Evolutionary conservation across 495 filamentous ascomycete genomes (phyloP).

Genomic region (Cairneyella variabilis): DNA sequence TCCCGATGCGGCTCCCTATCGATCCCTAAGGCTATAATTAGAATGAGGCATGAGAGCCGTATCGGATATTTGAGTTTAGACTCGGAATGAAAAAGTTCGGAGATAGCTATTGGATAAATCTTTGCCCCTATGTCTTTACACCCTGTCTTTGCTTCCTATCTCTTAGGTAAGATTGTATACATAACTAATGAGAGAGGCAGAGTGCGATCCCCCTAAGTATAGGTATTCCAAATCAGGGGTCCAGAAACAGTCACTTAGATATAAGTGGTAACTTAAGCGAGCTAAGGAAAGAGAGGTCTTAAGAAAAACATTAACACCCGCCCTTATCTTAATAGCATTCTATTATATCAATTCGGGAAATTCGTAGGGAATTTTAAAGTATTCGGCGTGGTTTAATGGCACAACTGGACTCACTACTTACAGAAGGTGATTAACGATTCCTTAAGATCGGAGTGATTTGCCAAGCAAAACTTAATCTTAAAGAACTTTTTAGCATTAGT

Average conservation of each 20-base stretch:
- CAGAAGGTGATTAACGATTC: too few relatives aligned
- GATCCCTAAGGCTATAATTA: conserved; percentile 3
- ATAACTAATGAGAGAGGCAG: not conserved
- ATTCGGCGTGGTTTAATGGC: not conserved
- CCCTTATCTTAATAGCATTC: conserved; percentile 8
- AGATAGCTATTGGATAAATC: too few relatives aligned
- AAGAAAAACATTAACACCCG: not conserved
- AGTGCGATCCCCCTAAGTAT: not conserved
- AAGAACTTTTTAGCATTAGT: not conserved
- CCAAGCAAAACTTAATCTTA: too few relatives aligned
- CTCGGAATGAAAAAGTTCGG: too few relatives aligned
- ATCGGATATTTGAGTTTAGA: not conserved
- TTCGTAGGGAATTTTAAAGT: not conserved
- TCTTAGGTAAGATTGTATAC: not conserved
- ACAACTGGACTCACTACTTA: conserved; percentile 1
- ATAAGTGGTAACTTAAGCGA: too few relatives aligned
- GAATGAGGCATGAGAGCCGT: not conserved
- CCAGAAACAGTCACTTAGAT: too few relatives aligned
- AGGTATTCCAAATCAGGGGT: too few relatives aligned
- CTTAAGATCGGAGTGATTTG: too few relatives aligned
- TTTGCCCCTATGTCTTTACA: not conserved
- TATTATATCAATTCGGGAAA: not conserved
- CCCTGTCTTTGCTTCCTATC: not conserved
- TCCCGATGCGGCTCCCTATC: not conserved
- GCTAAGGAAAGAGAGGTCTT: not conserved